Conservation (phyloP, 805 yeast genomes). For the Blastobotrys muscicola region DNA sequence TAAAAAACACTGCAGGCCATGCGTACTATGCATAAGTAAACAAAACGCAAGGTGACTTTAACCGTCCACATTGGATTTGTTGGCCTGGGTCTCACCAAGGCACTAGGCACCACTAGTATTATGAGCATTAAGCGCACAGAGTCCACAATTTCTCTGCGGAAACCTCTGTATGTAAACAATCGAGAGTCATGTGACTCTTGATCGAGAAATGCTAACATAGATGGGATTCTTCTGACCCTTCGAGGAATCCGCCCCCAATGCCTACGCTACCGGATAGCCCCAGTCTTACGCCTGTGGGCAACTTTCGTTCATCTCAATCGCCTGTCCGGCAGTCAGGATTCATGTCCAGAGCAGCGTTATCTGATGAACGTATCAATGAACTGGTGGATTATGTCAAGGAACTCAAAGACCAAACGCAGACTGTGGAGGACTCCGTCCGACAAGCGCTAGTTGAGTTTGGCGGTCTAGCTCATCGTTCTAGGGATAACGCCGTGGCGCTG, state of each 20-base stretch:
- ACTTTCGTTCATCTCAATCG: neutral
- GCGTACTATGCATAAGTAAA: too few relatives aligned
- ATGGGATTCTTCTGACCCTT: conserved; percentile 36
- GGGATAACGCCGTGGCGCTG: conserved; percentile 30
- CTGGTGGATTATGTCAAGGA: conserved; percentile 23
- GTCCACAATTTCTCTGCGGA: conserved; percentile 16
- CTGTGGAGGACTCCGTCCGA: conserved; percentile 26
- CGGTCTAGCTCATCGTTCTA: conserved; percentile 26
- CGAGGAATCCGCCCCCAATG: conserved; percentile 34
- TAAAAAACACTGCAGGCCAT: too few relatives aligned
- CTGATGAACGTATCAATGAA: conserved; percentile 14
- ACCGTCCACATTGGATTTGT: too few relatives aligned
- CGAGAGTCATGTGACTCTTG: conserved; percentile 7
- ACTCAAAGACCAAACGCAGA: conserved; percentile 23
- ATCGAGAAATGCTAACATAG: conserved; percentile 8
- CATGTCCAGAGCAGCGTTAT: too few relatives aligned
- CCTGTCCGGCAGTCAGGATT: too few relatives aligned
- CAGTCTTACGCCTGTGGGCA: conserved; percentile 10
- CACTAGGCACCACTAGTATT: neutral
- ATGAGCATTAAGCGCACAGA: conserved; percentile 17
- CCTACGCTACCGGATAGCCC: conserved; percentile 34
- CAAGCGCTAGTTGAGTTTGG: conserved; percentile 28
- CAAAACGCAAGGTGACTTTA: too few relatives aligned
- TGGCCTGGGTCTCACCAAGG: too few relatives aligned
- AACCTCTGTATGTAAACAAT: conserved; percentile 8